phyloP scores from a whole-genome alignment of 2,329 filamentous ascomycete species.

The Karstenula rhodostoma region DNA sequence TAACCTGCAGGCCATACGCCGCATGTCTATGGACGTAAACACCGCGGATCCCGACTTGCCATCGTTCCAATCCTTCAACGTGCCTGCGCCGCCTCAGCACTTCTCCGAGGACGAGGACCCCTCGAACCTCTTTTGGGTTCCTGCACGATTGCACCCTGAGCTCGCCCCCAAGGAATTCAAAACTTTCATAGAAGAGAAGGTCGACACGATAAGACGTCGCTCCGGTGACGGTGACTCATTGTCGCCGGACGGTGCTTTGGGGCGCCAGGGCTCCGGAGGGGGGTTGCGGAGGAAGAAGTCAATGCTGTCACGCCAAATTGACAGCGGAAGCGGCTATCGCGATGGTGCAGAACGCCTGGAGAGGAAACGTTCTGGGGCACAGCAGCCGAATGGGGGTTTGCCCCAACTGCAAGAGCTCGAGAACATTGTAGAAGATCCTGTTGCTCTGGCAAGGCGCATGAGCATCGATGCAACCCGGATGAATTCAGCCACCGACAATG shows the following conservation, averaged over 20 bases:
- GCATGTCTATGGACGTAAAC: slow-evolving; percentile 93
- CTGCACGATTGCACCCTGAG: slow-evolving; percentile 91
- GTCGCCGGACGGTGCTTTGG: slow-evolving; percentile 62
- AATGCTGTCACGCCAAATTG: slow-evolving; percentile 92
- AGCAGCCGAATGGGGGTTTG: slow-evolving; percentile 58
- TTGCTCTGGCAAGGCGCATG: slow-evolving; percentile 74
- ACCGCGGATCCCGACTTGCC: slow-evolving; percentile 76
- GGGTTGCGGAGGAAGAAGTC: slow-evolving; percentile 88
- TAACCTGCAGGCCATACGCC: slow-evolving; percentile 87
- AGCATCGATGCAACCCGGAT: slow-evolving; percentile 61
- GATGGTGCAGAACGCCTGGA: slow-evolving; percentile 85
- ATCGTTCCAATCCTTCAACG: slow-evolving; percentile 68
- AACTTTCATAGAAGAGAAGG: slow-evolving; percentile 91
- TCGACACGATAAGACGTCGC: slow-evolving; percentile 85
- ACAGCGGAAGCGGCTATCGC: slow-evolving; percentile 76
- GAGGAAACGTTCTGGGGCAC: slow-evolving; percentile 70
- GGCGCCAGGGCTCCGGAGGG: slow-evolving; percentile 63
- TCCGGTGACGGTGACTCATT: slow-evolving; percentile 74
- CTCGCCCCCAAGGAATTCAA: slow-evolving; percentile 96
- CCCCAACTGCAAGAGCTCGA: slow-evolving; percentile 73
- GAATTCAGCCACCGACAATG: slow-evolving; percentile 50
- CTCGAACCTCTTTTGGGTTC: slow-evolving; percentile 92
- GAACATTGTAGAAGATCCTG: slow-evolving; percentile 81
- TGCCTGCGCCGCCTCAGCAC: slow-evolving; percentile 72
- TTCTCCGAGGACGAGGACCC: slow-evolving; percentile 82